A percentile compares a stretch with the other conserved stretches of the same genome.
These are phyloP conservation scores for Dissophora globulifera DNA, from an alignment of 192 early-diverging fungal species.

Conservation along the genomic window DNA sequence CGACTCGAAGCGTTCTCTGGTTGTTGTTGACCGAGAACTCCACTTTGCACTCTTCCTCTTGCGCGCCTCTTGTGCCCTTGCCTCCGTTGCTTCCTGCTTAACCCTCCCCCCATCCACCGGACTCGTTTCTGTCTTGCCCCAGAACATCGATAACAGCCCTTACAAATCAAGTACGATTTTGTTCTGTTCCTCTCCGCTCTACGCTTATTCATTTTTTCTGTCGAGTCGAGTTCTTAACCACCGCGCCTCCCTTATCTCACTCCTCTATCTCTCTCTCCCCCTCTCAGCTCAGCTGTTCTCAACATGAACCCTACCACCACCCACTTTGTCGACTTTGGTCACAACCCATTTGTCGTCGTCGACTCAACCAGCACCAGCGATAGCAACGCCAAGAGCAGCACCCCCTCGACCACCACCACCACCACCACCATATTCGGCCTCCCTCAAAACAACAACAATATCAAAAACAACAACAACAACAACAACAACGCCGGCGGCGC, in stretches of 20 bases:
- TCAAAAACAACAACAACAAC: constrained; percentile 26
- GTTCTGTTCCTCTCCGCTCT: no score
- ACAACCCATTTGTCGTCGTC: constrained; percentile 12
- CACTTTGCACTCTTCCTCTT: no score
- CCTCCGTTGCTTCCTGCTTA: constrained; percentile 4
- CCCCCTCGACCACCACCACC: constrained; percentile 1
- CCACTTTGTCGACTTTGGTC: constrained; percentile 21
- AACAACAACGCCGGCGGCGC: background rate
- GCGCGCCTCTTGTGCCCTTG: constrained; percentile 2
- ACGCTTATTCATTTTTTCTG: no score
- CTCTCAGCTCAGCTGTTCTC: background rate
- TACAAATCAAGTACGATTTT: no score
- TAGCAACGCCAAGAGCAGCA: constrained; percentile 20
- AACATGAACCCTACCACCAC: no score
- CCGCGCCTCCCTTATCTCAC: background rate
- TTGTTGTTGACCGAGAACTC: constrained; percentile 46
- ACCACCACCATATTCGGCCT: background rate
- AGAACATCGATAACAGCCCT: no score
- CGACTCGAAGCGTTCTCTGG: constrained; percentile 35
- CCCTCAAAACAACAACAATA: constrained; percentile 11
- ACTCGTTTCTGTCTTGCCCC: no score
- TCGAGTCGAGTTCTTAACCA: no score
- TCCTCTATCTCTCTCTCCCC: background rate
- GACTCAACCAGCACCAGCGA: constrained; percentile 6
- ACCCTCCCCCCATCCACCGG: background rate